Evolutionary conservation across 2,329 filamentous ascomycete genomes (phyloP).

Genomic region (Verticillium isaacii): DNA sequence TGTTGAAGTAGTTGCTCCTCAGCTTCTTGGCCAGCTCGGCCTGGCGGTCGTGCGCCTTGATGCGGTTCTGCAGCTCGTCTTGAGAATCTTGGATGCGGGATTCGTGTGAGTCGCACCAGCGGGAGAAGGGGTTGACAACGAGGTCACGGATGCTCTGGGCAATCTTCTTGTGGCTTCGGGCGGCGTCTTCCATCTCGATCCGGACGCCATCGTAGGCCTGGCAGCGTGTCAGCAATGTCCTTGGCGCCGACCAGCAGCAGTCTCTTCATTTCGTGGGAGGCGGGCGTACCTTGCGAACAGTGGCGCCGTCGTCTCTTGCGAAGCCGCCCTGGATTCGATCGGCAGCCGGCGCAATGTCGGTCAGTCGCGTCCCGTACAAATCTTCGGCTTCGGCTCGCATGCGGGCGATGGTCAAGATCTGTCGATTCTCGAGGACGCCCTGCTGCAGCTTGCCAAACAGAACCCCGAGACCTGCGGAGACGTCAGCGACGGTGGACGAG

Average conservation of each 20-base stretch:
- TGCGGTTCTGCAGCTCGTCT: constrained; percentile 83
- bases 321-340: constrained; percentile 85
- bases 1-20: constrained; percentile 96
- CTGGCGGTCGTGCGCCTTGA: constrained; percentile 91
- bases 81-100: constrained; percentile 87
- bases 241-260: not conserved
- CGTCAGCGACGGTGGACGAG: constrained; percentile 1
- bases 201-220: constrained; percentile 93
- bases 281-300: constrained; percentile 74
- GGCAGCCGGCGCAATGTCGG: constrained; percentile 74
- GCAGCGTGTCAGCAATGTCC: not conserved
- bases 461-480: constrained; percentile 69
- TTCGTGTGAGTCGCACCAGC: constrained; percentile 96
- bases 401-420: constrained; percentile 84
- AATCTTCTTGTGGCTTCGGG: constrained; percentile 90
- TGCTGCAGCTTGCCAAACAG: constrained; percentile 96
- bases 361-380: constrained; percentile 73
- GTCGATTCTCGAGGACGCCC: constrained; percentile 90
- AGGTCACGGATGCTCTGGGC: constrained; percentile 94
- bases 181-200: constrained; percentile 84
- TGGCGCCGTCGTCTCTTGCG: constrained; percentile 87
- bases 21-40: constrained; percentile 87
- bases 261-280: constrained; percentile 12
- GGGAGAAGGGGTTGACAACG: constrained; percentile 87
- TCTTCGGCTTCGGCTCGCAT: constrained; percentile 97